Percentiles rank a stretch among this genome's conserved stretches.
Evolutionary conservation across 2,329 filamentous ascomycete genomes (phyloP).

Genomic region (Neofusicoccum umdonicola): DNA sequence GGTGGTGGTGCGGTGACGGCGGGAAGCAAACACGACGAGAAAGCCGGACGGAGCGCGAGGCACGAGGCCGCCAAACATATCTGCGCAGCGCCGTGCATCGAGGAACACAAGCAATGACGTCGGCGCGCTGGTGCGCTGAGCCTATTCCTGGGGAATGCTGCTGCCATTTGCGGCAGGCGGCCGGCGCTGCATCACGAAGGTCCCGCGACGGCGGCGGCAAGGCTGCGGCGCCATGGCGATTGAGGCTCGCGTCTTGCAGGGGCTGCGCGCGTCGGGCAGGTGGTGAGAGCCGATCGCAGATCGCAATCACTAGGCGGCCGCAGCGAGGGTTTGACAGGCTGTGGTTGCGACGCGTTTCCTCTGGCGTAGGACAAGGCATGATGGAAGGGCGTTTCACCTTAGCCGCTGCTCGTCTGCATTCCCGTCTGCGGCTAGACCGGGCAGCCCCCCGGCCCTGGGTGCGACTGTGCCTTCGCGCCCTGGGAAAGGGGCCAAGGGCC

Average conservation of each 20-base stretch:
- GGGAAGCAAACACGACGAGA: not conserved
- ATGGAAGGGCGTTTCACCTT: not conserved
- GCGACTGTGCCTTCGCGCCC: too few relatives aligned
- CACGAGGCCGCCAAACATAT: not conserved
- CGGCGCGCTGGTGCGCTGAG: not conserved
- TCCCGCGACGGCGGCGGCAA: not conserved
- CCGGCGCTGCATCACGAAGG: not conserved
- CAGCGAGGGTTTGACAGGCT: not conserved
- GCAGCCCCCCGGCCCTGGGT: not conserved
- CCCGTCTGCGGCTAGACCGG: not conserved
- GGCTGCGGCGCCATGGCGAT: not conserved
- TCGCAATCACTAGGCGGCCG: slow-evolving; percentile 1
- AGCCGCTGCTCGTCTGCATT: slow-evolving; percentile 11
- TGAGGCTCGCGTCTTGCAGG: too few relatives aligned
- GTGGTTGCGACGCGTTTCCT: not conserved
- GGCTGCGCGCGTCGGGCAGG: not conserved
- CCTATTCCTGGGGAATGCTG: not conserved
- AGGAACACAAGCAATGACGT: not conserved
- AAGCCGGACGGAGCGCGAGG: not conserved
- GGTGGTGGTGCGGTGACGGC: not conserved
- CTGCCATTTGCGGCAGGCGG: not conserved
- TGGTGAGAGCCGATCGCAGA: not conserved
- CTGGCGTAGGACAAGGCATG: not conserved
- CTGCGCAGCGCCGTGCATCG: too few relatives aligned
- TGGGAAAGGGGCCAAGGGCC: not conserved